A percentile compares a stretch with the other conserved stretches of the same genome.
Conservation (phyloP, 331 rosid species). For the Telfairia occidentalis region DNA sequence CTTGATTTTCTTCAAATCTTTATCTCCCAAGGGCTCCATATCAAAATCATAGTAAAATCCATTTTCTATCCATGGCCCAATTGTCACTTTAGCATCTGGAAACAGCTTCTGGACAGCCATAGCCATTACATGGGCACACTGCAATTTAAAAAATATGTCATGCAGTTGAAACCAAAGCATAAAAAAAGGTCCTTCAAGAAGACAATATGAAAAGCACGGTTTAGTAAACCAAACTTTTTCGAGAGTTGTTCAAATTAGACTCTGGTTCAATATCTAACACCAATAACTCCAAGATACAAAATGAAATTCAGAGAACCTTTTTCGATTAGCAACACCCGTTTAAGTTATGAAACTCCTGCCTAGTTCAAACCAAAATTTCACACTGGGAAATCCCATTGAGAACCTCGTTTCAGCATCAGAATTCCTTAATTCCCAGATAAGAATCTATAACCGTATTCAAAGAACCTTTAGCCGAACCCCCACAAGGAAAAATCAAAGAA, state of each 20-base stretch:
- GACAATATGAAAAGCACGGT: background rate
- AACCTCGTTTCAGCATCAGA: background rate
- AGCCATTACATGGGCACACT: constrained; percentile 99
- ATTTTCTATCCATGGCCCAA: constrained; percentile 94
- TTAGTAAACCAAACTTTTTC: too few relatives aligned
- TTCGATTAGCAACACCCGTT: background rate
- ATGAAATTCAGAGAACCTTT: background rate
- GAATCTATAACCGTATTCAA: background rate
- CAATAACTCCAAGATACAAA: background rate
- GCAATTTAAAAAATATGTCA: constrained; percentile 14
- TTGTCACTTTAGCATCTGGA: constrained; percentile 89
- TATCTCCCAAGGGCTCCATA: constrained; percentile 68
- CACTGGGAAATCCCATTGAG: background rate
- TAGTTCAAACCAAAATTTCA: background rate
- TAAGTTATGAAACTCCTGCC: background rate
- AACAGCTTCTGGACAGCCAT: constrained; percentile 94
- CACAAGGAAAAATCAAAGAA: background rate
- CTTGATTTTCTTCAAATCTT: constrained; percentile 79
- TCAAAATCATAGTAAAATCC: constrained; percentile 97
- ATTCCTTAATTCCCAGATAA: background rate
- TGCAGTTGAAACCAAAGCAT: background rate
- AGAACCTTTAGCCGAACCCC: background rate
- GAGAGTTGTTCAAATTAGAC: too few relatives aligned
- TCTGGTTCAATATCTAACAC: too few relatives aligned
- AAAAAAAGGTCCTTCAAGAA: background rate